Evolutionary conservation across 331 rosid species (phyloP), one percentile per base, ranked within the genome.

Genomic region (Rosa hybrid): DNA sequence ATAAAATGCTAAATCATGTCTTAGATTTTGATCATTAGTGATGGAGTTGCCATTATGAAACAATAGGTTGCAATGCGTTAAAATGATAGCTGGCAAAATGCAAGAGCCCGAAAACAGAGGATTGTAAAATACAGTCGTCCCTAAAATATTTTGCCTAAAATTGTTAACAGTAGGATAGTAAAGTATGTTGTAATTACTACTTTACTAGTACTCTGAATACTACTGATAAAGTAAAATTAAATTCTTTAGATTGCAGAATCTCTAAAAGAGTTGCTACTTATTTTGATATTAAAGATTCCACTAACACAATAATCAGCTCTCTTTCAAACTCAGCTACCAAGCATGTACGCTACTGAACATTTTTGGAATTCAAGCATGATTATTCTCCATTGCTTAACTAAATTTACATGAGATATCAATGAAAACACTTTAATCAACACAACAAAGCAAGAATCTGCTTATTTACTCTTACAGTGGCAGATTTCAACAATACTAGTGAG

Each of bases 381-480:
- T 56, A 41, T 68, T 39, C 12, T 60, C 16, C 34, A 25, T 18
- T n/a, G n/a, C 16, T 8, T 77, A 27, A 41, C 50, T 16, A 64
- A 27, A 20, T 83, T 23, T 54, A 56, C 82, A 72, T 4, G 64
- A 53, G 45, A 56, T 54, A 34, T 44, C 44, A 49, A 30, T 8
- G 4, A 72, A 42, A 12, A n/a, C 38, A 67, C 30, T 50, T 56
- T 45, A 49, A 73, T 27, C 45, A 14, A 7, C 72, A 59, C 69
- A 6, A 54, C 67, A 38, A 48, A 75, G 8, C 72, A 74, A 68
- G 64, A 53, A 67, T 44, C 85, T 69, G 57, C 85, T 69, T 63
- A 34, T 80, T 80, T 67, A 64, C 71, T 48, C 42, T 73, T 30
- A 74, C 68, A 56, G 21, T 12, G 17, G 48, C 39, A 20, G 74